These are phyloP conservation scores for Diaporthe australafricana DNA, from an alignment of 2,329 filamentous ascomycete genomes.

Conservation along the genomic window DNA sequence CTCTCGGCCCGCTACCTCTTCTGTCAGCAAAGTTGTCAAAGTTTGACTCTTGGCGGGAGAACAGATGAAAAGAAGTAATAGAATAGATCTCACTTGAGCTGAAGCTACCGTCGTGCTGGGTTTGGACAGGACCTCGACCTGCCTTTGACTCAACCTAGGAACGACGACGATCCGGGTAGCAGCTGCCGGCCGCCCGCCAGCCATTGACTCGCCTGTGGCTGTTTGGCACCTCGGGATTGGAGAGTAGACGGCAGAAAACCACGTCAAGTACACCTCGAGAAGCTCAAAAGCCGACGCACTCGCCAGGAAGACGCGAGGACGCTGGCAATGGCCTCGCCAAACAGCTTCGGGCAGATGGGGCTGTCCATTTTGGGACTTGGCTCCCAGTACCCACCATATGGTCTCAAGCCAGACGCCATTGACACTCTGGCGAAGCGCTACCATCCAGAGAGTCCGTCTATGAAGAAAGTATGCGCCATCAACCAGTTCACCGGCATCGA, in stretches of 20 bases:
- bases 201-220: conserved; percentile 14
- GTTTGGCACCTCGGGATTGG: not conserved
- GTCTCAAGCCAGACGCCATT: conserved; percentile 62
- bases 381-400: conserved; percentile 69
- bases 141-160: not conserved
- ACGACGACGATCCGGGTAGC: conserved; percentile 2
- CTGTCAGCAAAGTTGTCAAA: not conserved
- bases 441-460: conserved; percentile 70
- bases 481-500: conserved; percentile 74
- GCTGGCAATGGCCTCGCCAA: conserved; percentile 54
- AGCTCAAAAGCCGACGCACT: not conserved
- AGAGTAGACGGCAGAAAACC: not conserved
- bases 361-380: conserved; percentile 72
- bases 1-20: not conserved
- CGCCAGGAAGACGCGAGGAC: not conserved
- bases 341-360: conserved; percentile 61
- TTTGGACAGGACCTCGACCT: not conserved
- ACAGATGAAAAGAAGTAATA: no score
- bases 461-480: conserved; percentile 72
- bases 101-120: not conserved
- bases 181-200: not conserved
- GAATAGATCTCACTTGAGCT: not conserved
- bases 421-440: conserved; percentile 65
- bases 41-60: not conserved
- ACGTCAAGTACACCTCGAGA: not conserved